phyloP scores from a whole-genome alignment of 2,329 filamentous ascomycete genomes.

The Truncatella angustata region DNA sequence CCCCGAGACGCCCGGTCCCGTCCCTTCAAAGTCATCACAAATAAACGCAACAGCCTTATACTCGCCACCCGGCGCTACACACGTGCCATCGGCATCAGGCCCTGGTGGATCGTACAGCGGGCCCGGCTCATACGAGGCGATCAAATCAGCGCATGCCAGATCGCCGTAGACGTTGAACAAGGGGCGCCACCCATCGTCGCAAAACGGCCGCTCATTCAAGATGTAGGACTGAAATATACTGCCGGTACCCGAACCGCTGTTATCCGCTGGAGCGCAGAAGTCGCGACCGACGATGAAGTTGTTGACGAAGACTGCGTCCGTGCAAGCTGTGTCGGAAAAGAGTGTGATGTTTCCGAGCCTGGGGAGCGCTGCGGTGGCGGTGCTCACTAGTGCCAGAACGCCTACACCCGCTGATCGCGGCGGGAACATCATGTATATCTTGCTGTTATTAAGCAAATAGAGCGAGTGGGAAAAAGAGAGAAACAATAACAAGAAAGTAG shows the following conservation, averaged over 20 bases:
- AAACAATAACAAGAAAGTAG: too few relatives aligned
- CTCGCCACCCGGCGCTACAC: conserved; percentile 8
- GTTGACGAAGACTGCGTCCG: conserved; percentile 11
- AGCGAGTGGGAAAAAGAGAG: too few relatives aligned
- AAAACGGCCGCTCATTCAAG: conserved; percentile 12
- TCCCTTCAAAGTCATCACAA: conserved; percentile 4
- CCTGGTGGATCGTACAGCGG: neutral
- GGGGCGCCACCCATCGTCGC: conserved; percentile 7
- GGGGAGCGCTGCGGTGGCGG: neutral
- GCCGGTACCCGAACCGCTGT: neutral
- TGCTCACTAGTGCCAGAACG: too few relatives aligned
- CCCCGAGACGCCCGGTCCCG: neutral
- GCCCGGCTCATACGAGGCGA: conserved; percentile 1
- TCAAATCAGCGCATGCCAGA: conserved; percentile 3
- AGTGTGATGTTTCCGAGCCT: conserved; percentile 10
- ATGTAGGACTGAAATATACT: conserved; percentile 10
- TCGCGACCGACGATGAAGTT: conserved; percentile 9
- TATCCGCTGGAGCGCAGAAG: conserved; percentile 7
- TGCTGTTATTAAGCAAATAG: too few relatives aligned
- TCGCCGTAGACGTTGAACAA: conserved; percentile 12
- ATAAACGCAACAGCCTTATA: conserved; percentile 11
- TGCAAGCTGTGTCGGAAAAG: conserved; percentile 4
- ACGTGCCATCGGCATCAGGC: neutral
- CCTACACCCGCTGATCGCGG: too few relatives aligned
- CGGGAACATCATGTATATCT: too few relatives aligned